Evolutionary conservation across 306 rosid genomes (phyloP).

Genomic region (Sicyos baderoa): DNA sequence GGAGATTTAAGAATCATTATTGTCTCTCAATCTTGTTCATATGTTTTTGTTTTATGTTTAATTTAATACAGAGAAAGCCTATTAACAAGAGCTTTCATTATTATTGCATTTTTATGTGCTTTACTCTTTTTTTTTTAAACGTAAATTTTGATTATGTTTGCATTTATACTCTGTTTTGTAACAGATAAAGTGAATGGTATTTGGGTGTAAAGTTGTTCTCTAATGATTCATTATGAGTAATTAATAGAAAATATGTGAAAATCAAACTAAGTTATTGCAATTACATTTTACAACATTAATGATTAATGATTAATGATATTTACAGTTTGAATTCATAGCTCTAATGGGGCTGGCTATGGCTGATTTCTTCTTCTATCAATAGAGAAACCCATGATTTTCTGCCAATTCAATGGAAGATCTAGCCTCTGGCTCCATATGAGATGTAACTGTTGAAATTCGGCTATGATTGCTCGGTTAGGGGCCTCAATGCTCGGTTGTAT

Average conservation of each 20-base stretch:
- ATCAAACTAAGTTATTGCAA: background rate
- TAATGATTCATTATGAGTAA: background rate
- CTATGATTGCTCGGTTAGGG: too few species aligned
- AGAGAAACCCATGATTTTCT: slow-evolving; percentile 19
- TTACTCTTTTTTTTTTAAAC: background rate
- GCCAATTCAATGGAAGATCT: background rate
- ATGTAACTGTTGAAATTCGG: background rate
- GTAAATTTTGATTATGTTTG: slow-evolving; percentile 2
- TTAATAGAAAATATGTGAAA: background rate
- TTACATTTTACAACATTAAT: too few species aligned
- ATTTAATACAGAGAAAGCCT: background rate
- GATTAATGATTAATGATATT: background rate
- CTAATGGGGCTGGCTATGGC: slow-evolving; percentile 18
- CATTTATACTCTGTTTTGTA: background rate
- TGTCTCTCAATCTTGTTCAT: slow-evolving; percentile 16
- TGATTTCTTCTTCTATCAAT: slow-evolving; percentile 21
- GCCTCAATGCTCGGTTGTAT: too few species aligned
- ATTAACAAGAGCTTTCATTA: background rate
- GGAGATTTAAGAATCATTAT: slow-evolving; percentile 14
- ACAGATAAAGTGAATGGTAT: slow-evolving; percentile 9
- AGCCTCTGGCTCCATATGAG: slow-evolving; percentile 75
- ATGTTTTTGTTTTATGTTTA: background rate
- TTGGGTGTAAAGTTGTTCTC: background rate
- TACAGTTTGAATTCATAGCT: slow-evolving; percentile 29
- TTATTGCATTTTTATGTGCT: background rate